Evolutionary conservation across 345 rosid genomes (phyloP).

Genomic region (Gossypioides kirkii): DNA sequence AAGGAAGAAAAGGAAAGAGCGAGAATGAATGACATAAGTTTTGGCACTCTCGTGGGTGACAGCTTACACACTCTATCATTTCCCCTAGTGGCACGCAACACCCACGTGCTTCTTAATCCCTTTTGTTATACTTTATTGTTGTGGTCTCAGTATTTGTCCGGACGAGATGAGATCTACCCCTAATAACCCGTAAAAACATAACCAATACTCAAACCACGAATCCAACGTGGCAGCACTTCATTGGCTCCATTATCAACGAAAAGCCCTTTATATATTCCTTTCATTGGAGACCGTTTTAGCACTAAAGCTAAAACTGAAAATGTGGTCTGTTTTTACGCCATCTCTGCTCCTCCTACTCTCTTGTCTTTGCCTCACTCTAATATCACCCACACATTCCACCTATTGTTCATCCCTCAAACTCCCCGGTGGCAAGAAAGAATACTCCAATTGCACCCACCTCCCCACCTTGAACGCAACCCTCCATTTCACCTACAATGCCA

Average conservation of each 20-base stretch:
- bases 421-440: slow-evolving; percentile 23
- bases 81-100: background rate
- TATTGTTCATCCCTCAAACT: slow-evolving; percentile 50
- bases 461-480: slow-evolving; percentile 46
- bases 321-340: slow-evolving; percentile 15
- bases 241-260: no score
- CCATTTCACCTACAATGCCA: slow-evolving; percentile 61
- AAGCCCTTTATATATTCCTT: background rate
- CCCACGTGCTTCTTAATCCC: background rate
- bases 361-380: slow-evolving; percentile 22
- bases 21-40: no score
- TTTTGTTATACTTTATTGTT: background rate
- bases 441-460: slow-evolving; percentile 43
- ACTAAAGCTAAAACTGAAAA: background rate
- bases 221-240: background rate
- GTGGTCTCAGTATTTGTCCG: background rate
- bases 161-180: background rate
- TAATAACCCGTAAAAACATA: background rate
- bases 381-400: slow-evolving; percentile 44
- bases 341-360: slow-evolving; percentile 13
- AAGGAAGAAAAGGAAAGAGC: background rate
- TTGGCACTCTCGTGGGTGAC: background rate
- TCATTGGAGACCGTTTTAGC: background rate
- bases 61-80: background rate
- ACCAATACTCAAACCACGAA: background rate